Base-by-base conservation (phyloP, 2,329 filamentous ascomycete species). In the Apiospora malaysiana region DNA sequence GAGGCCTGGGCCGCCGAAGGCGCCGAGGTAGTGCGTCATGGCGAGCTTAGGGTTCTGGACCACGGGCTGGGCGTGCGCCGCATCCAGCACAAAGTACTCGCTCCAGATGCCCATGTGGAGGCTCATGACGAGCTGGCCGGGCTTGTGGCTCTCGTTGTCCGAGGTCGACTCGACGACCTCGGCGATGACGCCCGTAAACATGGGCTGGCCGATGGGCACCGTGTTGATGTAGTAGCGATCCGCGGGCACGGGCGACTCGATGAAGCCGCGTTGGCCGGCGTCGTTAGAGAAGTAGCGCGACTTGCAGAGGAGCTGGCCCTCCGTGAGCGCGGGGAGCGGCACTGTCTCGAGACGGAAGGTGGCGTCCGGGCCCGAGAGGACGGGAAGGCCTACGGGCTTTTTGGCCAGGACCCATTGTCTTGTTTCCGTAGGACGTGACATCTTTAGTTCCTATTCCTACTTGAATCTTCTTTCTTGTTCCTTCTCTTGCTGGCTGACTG, bases 1-100 rank as follows among this genome's bases (percentile, higher is more conserved):
- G 6, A 89, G 78, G 14, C 77, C 77, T 16, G 76, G 77, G 4
- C 74, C 75, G 18, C 77, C 77, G 32, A 79, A 77, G 1, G 77
- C 76, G 14, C 77, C 77, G 8, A 78, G 75, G 71, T 74, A 75
- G 70, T 79, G 77, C 16, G 77, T 79, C 21, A 76, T 65, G 0
- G 76, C 68, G 25, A 79, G 70, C 43, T 71, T 68, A 43, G 71
- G 73, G 8, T 77, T 76, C 6, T 75, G 71, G 3, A 71, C 59
- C 0, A 77, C 71, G 2, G 69, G 70, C 68, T 77, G 77, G 18
- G 73, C 70, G 10, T 69, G 74, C 10, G 71, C 73, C 8, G 74
- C 76, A 43, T 76, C 72, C 4, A 79, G 70, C 14, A 78, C 69
- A 37, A 77, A 74, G 37, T 73, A 70, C 69, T 78, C 76, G 71